Evolutionary conservation across 2,329 filamentous ascomycete species (phyloP).

Genomic region (Colletotrichum siamense): DNA sequence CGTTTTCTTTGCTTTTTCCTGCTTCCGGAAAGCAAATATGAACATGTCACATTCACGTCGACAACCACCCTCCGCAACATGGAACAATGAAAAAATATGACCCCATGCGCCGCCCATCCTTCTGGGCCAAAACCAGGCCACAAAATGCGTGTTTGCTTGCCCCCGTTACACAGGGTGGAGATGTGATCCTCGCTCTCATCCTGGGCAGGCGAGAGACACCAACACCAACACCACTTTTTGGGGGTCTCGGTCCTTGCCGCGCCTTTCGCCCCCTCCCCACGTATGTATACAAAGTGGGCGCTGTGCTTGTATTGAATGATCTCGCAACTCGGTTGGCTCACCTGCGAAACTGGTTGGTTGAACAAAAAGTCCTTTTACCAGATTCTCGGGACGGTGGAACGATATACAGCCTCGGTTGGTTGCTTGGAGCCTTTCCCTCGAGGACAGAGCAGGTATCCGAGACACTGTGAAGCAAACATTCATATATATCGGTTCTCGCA

Average conservation of each 20-base stretch:
- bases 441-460: constrained; percentile 6
- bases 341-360: background rate
- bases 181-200: background rate
- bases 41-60: background rate
- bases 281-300: background rate
- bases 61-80: background rate
- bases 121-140: background rate
- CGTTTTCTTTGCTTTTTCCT: background rate
- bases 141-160: background rate
- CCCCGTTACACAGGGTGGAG: background rate
- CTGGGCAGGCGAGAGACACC: background rate
- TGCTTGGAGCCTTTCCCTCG: background rate
- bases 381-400: constrained; percentile 1
- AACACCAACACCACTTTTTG: background rate
- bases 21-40: background rate
- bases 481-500: constrained; percentile 4
- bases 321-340: background rate
- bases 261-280: background rate
- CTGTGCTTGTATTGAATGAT: background rate
- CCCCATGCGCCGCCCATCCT: background rate
- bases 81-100: background rate
- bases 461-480: constrained; percentile 11
- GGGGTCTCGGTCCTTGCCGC: background rate
- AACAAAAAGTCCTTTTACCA: background rate
- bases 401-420: constrained; percentile 4